phyloP scores from a whole-genome alignment of 257 asterid species.

The Lycium barbarum region DNA sequence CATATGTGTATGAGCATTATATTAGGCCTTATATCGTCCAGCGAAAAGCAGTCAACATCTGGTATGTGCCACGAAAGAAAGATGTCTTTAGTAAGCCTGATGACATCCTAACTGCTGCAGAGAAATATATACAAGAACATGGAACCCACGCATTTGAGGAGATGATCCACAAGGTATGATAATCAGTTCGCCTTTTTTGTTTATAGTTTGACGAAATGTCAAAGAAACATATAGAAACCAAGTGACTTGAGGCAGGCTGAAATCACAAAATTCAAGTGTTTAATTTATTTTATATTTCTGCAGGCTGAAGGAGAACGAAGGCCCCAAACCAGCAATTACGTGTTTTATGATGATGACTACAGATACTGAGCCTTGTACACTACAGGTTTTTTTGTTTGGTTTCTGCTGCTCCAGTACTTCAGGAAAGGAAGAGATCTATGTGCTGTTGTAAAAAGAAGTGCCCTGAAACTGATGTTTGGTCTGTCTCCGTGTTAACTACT shows the following conservation, averaged over 20 bases:
- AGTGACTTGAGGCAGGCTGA: background rate
- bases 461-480: background rate
- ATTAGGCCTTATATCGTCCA: conserved; percentile 85
- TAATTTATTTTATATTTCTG: conserved; percentile 27
- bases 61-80: conserved; percentile 78
- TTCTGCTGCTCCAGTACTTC: conserved; percentile 17
- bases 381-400: background rate
- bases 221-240: background rate
- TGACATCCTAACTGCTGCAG: conserved; percentile 83
- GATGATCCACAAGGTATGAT: conserved; percentile 69
- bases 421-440: conserved; percentile 24
- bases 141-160: conserved; percentile 78
- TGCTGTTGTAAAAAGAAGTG: conserved; percentile 53
- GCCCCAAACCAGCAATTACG: conserved; percentile 45
- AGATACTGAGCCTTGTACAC: conserved; percentile 50
- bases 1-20: conserved; percentile 80
- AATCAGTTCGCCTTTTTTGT: background rate
- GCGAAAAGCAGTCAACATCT: conserved; percentile 67
- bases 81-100: conserved; percentile 67
- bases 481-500: background rate
- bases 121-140: conserved; percentile 68
- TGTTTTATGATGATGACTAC: conserved; percentile 57
- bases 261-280: background rate
- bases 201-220: background rate
- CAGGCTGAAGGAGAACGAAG: conserved; percentile 65